Percentiles rank a stretch among this genome's conserved stretches.
Evolutionary conservation across 2,329 filamentous ascomycete species (phyloP).

Genomic region (Fusarium oxysporum): DNA sequence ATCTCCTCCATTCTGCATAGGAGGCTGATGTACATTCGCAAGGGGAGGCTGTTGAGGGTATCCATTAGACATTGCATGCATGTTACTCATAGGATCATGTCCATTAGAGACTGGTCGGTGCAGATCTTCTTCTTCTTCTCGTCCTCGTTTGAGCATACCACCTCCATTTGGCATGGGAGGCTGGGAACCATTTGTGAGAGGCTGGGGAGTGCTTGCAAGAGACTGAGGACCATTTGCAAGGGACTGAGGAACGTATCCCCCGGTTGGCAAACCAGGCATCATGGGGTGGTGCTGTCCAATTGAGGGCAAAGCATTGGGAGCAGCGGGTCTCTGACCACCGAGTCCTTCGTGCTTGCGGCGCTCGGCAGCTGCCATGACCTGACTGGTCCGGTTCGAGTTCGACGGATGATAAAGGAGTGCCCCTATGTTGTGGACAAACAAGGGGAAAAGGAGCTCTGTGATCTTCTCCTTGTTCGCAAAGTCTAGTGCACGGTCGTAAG

Average conservation of each 20-base stretch:
- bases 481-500: conserved; percentile 95
- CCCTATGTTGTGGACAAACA: conserved; percentile 98
- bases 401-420: conserved; percentile 93
- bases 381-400: conserved; percentile 84
- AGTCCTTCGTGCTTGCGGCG: conserved; percentile 78
- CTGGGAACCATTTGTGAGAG: conserved; percentile 26
- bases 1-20: conserved; percentile 71
- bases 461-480: conserved; percentile 99
- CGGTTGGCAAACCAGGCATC: conserved; percentile 26
- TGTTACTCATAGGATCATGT: conserved; percentile 75
- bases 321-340: conserved; percentile 66
- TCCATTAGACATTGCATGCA: conserved; percentile 67
- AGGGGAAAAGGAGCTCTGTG: conserved; percentile 90
- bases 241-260: conserved; percentile 19
- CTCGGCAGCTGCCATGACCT: conserved; percentile 88
- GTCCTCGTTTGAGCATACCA: conserved; percentile 59
- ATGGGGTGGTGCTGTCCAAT: conserved; percentile 68
- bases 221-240: conserved; percentile 22
- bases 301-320: conserved; percentile 69
- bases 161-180: conserved; percentile 71
- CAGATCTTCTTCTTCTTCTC: conserved; percentile 70
- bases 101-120: conserved; percentile 73
- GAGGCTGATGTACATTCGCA: conserved; percentile 23
- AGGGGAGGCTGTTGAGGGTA: conserved; percentile 71
- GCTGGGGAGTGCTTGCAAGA: conserved; percentile 30